Evolutionary conservation across 768 basidiomycete genomes (phyloP).

Genomic region (Suillus discolor): DNA sequence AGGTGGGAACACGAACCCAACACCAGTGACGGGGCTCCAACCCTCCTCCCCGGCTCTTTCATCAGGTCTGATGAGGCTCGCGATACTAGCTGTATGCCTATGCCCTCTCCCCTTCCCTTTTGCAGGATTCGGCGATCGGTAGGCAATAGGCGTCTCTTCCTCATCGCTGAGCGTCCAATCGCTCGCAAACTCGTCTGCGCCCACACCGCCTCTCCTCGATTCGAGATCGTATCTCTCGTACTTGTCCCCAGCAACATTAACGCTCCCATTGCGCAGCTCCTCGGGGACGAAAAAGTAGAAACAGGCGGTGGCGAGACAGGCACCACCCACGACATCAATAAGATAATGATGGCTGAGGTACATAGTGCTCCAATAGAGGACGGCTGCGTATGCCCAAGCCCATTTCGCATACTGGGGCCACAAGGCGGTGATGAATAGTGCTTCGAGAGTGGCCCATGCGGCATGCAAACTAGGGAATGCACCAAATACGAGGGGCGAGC

Average conservation of each 20-base stretch:
- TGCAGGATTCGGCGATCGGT: slow-evolving; percentile 58
- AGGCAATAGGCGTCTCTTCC: slow-evolving; percentile 69
- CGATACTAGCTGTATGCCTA: slow-evolving; percentile 83
- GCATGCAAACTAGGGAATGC: slow-evolving; percentile 96
- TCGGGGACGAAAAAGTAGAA: slow-evolving; percentile 92
- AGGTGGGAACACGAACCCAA: slow-evolving; percentile 54
- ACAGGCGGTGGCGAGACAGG: slow-evolving; percentile 81
- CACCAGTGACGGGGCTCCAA: slow-evolving; percentile 72
- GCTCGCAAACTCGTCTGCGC: slow-evolving; percentile 34
- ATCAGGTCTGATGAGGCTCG: slow-evolving; percentile 76
- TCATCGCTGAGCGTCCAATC: slow-evolving; percentile 60
- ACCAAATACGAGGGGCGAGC: slow-evolving; percentile 93
- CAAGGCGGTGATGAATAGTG: slow-evolving; percentile 92
- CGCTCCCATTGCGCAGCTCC: slow-evolving; percentile 62
- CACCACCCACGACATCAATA: slow-evolving; percentile 95
- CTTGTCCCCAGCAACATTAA: slow-evolving; percentile 50
- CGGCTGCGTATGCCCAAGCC: slow-evolving; percentile 81
- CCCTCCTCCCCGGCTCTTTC: slow-evolving; percentile 68
- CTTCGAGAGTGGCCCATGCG: slow-evolving; percentile 88
- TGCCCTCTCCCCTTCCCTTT: slow-evolving; percentile 46
- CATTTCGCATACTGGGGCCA: slow-evolving; percentile 73
- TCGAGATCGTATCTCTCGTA: slow-evolving; percentile 82
- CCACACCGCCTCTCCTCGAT: slow-evolving; percentile 36
- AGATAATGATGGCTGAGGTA: slow-evolving; percentile 98
- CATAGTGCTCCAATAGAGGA: slow-evolving; percentile 99